These are phyloP conservation scores for Amaranthus cruentus DNA, from an alignment of 148 eudicot genomes.

Conservation along the genomic window DNA sequence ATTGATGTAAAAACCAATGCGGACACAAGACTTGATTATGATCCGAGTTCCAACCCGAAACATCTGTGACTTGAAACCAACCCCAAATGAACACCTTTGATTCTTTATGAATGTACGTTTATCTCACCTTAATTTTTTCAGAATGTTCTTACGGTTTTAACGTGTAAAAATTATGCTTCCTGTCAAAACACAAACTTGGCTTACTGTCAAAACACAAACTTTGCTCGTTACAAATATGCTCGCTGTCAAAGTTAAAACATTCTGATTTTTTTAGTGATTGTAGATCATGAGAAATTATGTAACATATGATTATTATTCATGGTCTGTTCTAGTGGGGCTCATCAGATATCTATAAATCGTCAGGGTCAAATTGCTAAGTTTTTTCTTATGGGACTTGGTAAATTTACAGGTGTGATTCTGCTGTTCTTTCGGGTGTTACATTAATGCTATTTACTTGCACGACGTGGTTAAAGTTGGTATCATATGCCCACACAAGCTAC, in stretches of 20 bases:
- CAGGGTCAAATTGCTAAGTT: constrained; percentile 7
- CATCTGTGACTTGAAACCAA: no score
- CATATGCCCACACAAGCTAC: constrained; percentile 86
- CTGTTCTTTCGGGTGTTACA: constrained; percentile 70
- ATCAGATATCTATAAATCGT: not conserved
- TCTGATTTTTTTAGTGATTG: not conserved
- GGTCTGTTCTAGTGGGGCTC: not conserved
- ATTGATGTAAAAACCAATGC: no score
- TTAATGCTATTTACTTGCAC: constrained; percentile 84
- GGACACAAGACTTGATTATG: no score
- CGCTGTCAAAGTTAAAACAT: no score
- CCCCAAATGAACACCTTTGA: not conserved
- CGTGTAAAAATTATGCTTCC: not conserved
- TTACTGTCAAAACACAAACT: not conserved
- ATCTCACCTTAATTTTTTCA: not conserved
- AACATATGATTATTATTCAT: not conserved
- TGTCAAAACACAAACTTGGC: not conserved
- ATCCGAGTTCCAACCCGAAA: no score
- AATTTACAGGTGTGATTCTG: constrained; percentile 81
- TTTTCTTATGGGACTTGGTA: constrained; percentile 18
- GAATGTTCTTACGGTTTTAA: not conserved
- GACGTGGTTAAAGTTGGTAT: constrained; percentile 88
- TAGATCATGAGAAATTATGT: not conserved
- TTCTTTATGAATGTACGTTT: not conserved
- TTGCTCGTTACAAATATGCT: no score